These are phyloP conservation scores for Microcera coccophila DNA, from an alignment of 2,329 filamentous ascomycete genomes.

Conservation along the genomic window DNA sequence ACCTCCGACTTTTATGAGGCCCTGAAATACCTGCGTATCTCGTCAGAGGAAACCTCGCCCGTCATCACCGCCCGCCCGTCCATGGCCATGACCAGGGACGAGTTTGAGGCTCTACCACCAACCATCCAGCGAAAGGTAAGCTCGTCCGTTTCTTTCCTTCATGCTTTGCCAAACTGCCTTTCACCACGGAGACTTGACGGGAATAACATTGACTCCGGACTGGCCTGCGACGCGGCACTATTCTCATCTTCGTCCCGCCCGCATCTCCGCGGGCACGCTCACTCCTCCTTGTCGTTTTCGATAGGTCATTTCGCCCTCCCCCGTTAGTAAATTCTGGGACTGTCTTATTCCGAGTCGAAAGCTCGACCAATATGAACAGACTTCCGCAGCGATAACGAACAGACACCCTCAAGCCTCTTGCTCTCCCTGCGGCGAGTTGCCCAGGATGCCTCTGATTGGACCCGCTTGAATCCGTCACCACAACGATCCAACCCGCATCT, in stretches of 20 bases:
- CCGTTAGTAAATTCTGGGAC: not conserved
- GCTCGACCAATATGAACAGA: not conserved
- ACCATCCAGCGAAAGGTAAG: slow-evolving; percentile 57
- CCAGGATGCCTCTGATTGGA: slow-evolving; percentile 3
- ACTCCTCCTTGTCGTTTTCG: not conserved
- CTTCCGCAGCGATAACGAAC: too few species aligned
- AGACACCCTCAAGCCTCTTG: not conserved
- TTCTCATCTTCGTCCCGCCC: slow-evolving; percentile 5
- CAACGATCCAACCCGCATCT: slow-evolving; percentile 16
- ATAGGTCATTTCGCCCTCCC: not conserved
- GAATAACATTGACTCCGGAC: not conserved
- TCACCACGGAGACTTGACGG: not conserved
- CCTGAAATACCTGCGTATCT: slow-evolving; percentile 21
- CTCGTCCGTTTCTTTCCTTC: slow-evolving; percentile 19
- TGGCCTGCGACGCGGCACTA: slow-evolving; percentile 6
- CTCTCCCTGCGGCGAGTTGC: slow-evolving; percentile 13
- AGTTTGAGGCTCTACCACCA: slow-evolving; percentile 51
- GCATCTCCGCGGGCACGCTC: not conserved
- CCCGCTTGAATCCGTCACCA: not conserved
- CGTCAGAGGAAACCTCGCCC: slow-evolving; percentile 19
- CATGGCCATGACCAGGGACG: slow-evolving; percentile 33
- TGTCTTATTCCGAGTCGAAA: not conserved
- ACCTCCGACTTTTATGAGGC: slow-evolving; percentile 16
- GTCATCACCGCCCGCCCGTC: slow-evolving; percentile 23
- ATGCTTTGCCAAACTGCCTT: not conserved